Evolutionary conservation across 1,284 basidiomycete genomes (phyloP).

Genomic region (Irpex sp.): DNA sequence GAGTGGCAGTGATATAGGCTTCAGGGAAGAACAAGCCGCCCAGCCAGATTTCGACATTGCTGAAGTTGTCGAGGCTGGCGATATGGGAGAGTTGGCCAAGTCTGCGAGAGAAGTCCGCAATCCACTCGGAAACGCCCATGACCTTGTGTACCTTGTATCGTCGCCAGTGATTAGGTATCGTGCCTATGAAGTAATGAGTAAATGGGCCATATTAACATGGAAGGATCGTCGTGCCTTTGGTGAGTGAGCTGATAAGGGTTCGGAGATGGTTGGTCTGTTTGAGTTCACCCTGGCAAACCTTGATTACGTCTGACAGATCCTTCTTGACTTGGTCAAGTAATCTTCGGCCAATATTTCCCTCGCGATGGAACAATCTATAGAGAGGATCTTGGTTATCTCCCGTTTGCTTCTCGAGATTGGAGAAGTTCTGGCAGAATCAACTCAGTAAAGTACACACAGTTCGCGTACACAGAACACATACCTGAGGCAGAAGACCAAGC

Average conservation of each 20-base stretch:
- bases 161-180: conserved; percentile 83
- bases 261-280: conserved; percentile 96
- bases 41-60: conserved; percentile 79
- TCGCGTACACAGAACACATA: conserved; percentile 30
- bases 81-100: conserved; percentile 79
- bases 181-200: conserved; percentile 43
- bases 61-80: conserved; percentile 58
- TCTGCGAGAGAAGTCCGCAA: conserved; percentile 76
- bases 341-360: conserved; percentile 74
- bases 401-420: conserved; percentile 54
- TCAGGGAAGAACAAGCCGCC: conserved; percentile 94
- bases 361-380: conserved; percentile 84
- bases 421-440: no score
- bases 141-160: conserved; percentile 82
- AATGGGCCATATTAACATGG: not conserved
- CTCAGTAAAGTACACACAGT: not conserved
- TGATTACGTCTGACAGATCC: conserved; percentile 77
- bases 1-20: conserved; percentile 89
- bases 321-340: conserved; percentile 72
- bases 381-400: conserved; percentile 78
- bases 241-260: conserved; percentile 79
- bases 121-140: conserved; percentile 80
- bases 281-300: conserved; percentile 79
- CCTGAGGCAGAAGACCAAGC: conserved; percentile 71
- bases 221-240: conserved; percentile 58